Base-by-base conservation (phyloP, 306 rosid species). In the Rosa lucieae region DNA sequence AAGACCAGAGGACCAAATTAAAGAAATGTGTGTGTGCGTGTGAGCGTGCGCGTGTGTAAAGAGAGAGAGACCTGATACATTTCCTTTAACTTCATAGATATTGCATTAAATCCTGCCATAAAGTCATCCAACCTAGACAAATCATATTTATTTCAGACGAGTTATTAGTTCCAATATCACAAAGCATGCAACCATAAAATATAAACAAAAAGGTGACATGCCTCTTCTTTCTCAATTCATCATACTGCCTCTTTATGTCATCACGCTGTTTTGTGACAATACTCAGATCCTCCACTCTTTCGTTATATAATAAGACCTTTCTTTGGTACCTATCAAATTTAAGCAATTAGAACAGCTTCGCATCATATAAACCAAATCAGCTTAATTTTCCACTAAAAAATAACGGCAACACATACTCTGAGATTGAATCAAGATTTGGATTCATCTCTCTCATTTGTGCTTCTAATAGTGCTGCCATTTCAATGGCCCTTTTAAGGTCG, bases 371-470 rank as follows among this genome's bases (percentile, higher is more conserved):
- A 63, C 72, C 71, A 80, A n/a, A 67, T 23, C 42, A 23, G 26
- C 21, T 20, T 48, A 44, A 78, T 32, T 51, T 42, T 43, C 67
- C 10, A 18, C 21, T 40, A 43, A 53, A 52, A 21, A 21, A 52
- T 53, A 13, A 37, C 76, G 62, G 47, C 46, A 48, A 58, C 70
- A 62, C 89, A 13, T 92, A 92, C 98, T 94, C 98, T 29, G 98
- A 82, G 65, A 92, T 92, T 48, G 97, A 94, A 86, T 92, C 98
- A 80, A 94, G 98, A 88, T 92, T 94, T 47, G 98, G 97, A 88
- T 85, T 92, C 96, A 94, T 89, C 83, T 92, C 98, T 84, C 91
- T 94, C 85, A 94, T 74, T 56, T 92, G 95, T 70, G 97, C 91
- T 87, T 94, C 97, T 67, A 92, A 78, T 76, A 92, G 75, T 6